phyloP scores from a whole-genome alignment of 257 asterid species.

The Penstemon newberryi region DNA sequence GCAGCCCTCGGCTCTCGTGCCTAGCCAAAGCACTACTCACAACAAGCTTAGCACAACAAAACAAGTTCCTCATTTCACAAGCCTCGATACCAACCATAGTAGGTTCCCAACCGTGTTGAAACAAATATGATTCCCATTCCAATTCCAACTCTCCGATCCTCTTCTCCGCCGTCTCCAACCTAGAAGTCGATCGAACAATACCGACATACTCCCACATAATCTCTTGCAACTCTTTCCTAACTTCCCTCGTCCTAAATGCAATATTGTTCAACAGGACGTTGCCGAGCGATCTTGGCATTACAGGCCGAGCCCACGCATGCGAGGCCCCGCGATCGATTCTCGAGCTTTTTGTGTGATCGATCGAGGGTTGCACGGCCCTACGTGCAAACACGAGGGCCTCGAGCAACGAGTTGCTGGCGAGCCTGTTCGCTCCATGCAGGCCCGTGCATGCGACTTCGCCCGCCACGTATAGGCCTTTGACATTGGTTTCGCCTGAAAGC shows the following conservation, averaged over 20 bases:
- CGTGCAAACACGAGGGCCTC: slow-evolving; percentile 96
- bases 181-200: slow-evolving; percentile 72
- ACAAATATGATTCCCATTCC: slow-evolving; percentile 85
- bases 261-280: slow-evolving; percentile 33
- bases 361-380: slow-evolving; percentile 85
- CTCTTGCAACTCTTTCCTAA: slow-evolving; percentile 65
- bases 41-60: slow-evolving; percentile 90
- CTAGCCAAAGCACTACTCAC: slow-evolving; percentile 88
- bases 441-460: slow-evolving; percentile 99
- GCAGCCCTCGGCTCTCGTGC: slow-evolving; percentile 95
- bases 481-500: slow-evolving; percentile 89
- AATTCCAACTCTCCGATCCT: slow-evolving; percentile 74
- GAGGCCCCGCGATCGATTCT: slow-evolving; percentile 41
- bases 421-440: slow-evolving; percentile 89
- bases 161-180: slow-evolving; percentile 76
- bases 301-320: slow-evolving; percentile 64
- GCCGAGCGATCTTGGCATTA: slow-evolving; percentile 59
- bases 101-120: slow-evolving; percentile 90
- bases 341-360: slow-evolving; percentile 55
- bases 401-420: slow-evolving; percentile 90
- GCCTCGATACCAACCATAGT: slow-evolving; percentile 91
- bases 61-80: slow-evolving; percentile 91
- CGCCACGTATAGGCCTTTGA: slow-evolving; percentile 79
- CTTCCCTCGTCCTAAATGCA: slow-evolving; percentile 53
- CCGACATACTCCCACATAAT: slow-evolving; percentile 96